These are phyloP conservation scores for Aegilops speltoides DNA, from an alignment of 176 grass and related monocot genomes.

Conservation along the genomic window DNA sequence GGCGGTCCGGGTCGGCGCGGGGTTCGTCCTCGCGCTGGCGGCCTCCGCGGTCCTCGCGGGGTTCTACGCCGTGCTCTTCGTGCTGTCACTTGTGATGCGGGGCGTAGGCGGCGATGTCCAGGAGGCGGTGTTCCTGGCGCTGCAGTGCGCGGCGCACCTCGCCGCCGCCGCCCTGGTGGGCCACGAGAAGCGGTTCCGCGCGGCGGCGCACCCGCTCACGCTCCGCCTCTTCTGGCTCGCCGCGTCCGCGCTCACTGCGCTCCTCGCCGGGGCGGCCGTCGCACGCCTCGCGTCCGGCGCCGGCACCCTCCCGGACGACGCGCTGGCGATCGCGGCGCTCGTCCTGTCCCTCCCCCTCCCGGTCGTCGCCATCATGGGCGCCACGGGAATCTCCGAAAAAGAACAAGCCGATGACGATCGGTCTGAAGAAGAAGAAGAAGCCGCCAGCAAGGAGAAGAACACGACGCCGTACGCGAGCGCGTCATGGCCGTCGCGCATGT, in stretches of 20 bases:
- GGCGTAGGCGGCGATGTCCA: not conserved
- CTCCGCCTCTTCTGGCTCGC: constrained; percentile 77
- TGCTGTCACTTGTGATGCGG: constrained; percentile 1
- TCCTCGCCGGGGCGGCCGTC: constrained; percentile 48
- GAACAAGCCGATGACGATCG: no score
- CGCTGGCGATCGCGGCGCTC: constrained; percentile 46
- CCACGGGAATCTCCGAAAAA: constrained; percentile 30
- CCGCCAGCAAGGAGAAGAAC: not conserved
- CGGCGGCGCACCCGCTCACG: constrained; percentile 51
- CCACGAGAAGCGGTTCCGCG: constrained; percentile 57
- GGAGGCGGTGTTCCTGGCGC: constrained; percentile 58
- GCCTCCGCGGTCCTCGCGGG: constrained; percentile 42
- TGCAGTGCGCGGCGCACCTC: constrained; percentile 63
- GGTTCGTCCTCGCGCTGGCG: constrained; percentile 48
- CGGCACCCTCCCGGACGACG: constrained; percentile 44
- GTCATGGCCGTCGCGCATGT: constrained; percentile 49
- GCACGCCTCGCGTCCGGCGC: constrained; percentile 39
- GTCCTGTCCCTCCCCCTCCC: constrained; percentile 54
- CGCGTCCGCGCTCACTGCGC: constrained; percentile 42
- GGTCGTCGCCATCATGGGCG: constrained; percentile 35
- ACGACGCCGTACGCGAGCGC: constrained; percentile 64
- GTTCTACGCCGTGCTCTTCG: constrained; percentile 50
- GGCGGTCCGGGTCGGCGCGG: constrained; percentile 12
- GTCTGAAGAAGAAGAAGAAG: not conserved
- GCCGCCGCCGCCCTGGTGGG: constrained; percentile 47